A percentile compares a stretch with the other conserved stretches of the same genome.
These are phyloP conservation scores for Nitzschia palea DNA, from an alignment of 108 stramenopile species.

Conservation along the genomic window DNA sequence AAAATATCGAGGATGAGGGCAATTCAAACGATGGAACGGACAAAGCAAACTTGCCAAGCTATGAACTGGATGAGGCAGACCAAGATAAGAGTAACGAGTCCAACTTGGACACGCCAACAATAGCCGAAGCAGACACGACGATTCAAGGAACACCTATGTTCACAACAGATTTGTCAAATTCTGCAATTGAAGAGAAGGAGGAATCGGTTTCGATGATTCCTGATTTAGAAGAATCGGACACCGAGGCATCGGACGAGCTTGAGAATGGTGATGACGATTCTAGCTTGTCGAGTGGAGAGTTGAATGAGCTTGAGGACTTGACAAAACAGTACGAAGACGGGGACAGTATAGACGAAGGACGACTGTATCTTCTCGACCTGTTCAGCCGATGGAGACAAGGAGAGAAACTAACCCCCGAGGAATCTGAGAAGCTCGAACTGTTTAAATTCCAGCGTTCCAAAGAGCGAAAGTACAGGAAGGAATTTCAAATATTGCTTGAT, in stretches of 20 bases:
- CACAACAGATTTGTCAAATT: not conserved
- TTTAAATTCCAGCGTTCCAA: constrained; percentile 1
- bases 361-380: constrained; percentile 16
- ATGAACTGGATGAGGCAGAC: not conserved
- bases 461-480: not conserved
- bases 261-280: not conserved
- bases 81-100: no score
- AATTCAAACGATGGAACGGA: not conserved
- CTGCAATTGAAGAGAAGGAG: not conserved
- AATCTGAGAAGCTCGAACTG: constrained; percentile 2
- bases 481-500: not conserved
- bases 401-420: not conserved
- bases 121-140: no score
- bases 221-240: not conserved
- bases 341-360: constrained; percentile 7
- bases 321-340: constrained; percentile 13
- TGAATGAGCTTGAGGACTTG: constrained; percentile 13
- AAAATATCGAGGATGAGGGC: not conserved
- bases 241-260: not conserved
- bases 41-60: not conserved
- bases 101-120: no score
- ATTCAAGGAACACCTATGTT: not conserved
- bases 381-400: constrained; percentile 15
- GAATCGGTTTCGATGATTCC: no score
- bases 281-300: constrained; percentile 9